phyloP scores from a whole-genome alignment of 78 protist genomes.

The Dictyostelium firmibasis region DNA sequence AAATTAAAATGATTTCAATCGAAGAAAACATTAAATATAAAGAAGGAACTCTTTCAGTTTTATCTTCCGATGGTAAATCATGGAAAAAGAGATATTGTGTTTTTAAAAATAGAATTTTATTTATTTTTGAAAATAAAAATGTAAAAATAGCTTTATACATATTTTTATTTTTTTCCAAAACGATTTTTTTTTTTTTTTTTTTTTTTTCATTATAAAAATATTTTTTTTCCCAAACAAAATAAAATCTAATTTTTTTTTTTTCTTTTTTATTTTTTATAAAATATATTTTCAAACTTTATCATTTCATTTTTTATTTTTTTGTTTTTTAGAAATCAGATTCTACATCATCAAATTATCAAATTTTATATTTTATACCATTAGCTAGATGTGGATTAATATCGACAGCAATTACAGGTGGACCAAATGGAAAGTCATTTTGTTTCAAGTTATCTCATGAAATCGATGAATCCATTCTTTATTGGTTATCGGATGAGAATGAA shows the following conservation, averaged over 20 bases:
- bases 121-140: slow-evolving; percentile 29
- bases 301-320: neutral
- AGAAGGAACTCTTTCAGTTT: neutral
- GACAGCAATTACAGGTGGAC: slow-evolving; percentile 7
- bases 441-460: slow-evolving; percentile 38
- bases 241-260: too few relatives aligned
- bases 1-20: neutral
- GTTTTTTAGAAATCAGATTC: slow-evolving; percentile 22
- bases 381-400: slow-evolving; percentile 61
- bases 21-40: slow-evolving; percentile 1
- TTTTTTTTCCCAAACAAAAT: too few relatives aligned
- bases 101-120: slow-evolving; percentile 30
- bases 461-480: slow-evolving; percentile 50
- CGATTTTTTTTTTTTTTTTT: too few relatives aligned
- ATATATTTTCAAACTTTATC: too few relatives aligned
- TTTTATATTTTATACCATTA: slow-evolving; percentile 48
- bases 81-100: slow-evolving; percentile 54
- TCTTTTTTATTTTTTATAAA: too few relatives aligned
- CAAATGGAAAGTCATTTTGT: slow-evolving; percentile 42
- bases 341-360: slow-evolving; percentile 3
- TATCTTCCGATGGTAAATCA: slow-evolving; percentile 44
- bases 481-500: slow-evolving; percentile 32
- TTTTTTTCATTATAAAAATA: too few relatives aligned
- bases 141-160: neutral
- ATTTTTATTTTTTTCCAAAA: neutral